phyloP scores from a whole-genome alignment of 441 rosid genomes.

The Gossypium gossypioides region DNA sequence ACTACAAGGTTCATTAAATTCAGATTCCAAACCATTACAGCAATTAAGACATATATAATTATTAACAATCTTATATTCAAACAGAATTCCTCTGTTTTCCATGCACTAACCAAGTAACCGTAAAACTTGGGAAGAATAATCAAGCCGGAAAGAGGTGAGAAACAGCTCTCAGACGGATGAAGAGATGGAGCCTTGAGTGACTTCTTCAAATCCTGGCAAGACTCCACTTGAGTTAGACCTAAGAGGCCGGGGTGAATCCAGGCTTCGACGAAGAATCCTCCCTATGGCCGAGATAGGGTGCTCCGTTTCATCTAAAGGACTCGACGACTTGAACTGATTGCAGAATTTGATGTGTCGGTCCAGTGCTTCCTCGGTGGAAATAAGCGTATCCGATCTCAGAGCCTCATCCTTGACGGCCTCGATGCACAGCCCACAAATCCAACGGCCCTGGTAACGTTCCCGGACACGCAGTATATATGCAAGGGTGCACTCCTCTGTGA shows the following conservation, averaged over 20 bases:
- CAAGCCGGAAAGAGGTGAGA: conserved; percentile 51
- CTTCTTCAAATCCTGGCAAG: conserved; percentile 33
- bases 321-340: conserved; percentile 29
- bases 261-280: conserved; percentile 34
- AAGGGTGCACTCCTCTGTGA: conserved; percentile 50
- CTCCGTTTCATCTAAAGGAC: conserved; percentile 24
- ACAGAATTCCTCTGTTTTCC: conserved; percentile 3
- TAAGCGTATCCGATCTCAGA: conserved; percentile 31
- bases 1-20: background rate
- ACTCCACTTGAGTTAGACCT: conserved; percentile 33
- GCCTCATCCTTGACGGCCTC: conserved; percentile 57
- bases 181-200: conserved; percentile 20
- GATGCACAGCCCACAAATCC: conserved; percentile 57
- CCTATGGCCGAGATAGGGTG: conserved; percentile 41
- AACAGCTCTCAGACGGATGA: conserved; percentile 57
- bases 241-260: conserved; percentile 29
- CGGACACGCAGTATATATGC: conserved; percentile 39
- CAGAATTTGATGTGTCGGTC: conserved; percentile 42
- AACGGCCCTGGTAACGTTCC: conserved; percentile 43
- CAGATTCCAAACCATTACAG: background rate
- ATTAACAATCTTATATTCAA: conserved; percentile 7
- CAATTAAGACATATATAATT: background rate
- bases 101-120: background rate
- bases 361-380: conserved; percentile 50
- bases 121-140: background rate